phyloP scores from a whole-genome alignment of 345 rosid species.

The Rhodomyrtus tomentosa region DNA sequence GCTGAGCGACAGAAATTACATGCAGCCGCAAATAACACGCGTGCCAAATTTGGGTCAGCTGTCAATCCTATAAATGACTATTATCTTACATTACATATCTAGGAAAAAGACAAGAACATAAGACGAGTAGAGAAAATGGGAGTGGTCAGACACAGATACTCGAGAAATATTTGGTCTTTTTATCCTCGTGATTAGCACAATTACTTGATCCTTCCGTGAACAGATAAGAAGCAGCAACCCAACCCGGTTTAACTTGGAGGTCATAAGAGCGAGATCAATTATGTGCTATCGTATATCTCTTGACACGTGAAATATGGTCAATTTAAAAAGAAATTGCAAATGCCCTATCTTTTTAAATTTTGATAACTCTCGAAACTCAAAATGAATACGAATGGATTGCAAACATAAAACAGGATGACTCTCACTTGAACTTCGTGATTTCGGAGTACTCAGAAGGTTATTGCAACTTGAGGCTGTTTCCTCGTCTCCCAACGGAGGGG shows the following conservation, averaged over 20 bases:
- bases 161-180: not conserved
- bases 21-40: not conserved
- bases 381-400: too few species aligned
- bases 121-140: not conserved
- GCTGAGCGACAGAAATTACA: not conserved
- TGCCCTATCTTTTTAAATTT: too few species aligned
- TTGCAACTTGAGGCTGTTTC: too few species aligned
- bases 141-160: not conserved
- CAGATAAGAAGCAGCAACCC: not conserved
- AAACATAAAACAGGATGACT: too few species aligned
- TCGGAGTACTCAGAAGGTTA: too few species aligned
- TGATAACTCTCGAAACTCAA: too few species aligned
- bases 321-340: too few species aligned
- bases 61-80: not conserved
- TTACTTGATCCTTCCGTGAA: not conserved
- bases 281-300: too few species aligned
- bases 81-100: not conserved
- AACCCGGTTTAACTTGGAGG: not conserved
- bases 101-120: not conserved
- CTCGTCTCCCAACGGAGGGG: too few species aligned
- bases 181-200: not conserved
- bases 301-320: not conserved
- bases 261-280: not conserved
- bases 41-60: not conserved
- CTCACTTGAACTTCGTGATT: too few species aligned